phyloP scores from a whole-genome alignment of 2,329 filamentous ascomycete species.

The Cordyceps tenuipes region DNA sequence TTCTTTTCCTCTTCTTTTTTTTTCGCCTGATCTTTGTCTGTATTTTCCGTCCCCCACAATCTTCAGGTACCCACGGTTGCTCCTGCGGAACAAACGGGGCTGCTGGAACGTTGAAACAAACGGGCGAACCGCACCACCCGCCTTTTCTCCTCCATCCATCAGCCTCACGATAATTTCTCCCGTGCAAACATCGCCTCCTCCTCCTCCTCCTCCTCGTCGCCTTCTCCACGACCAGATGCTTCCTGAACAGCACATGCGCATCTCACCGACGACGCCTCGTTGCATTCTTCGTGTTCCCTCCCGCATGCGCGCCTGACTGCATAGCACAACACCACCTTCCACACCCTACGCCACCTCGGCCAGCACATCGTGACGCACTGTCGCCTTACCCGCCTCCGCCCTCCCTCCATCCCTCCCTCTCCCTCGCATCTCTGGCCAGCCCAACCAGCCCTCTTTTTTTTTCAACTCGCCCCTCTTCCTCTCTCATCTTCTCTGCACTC shows the following conservation, averaged over 20 bases:
- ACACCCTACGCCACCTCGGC: neutral
- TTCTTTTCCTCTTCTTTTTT: too few relatives aligned
- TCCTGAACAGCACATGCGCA: neutral
- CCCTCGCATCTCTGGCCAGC: neutral
- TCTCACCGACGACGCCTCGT: neutral
- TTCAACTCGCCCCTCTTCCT: neutral
- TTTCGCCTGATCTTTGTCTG: too few relatives aligned
- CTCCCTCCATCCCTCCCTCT: neutral
- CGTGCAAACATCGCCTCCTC: neutral
- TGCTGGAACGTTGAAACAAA: neutral
- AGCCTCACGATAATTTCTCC: neutral
- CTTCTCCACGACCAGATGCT: neutral
- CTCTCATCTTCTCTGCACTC: neutral
- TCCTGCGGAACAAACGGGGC: neutral
- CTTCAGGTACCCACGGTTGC: neutral
- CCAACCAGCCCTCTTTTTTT: neutral
- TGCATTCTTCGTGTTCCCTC: neutral
- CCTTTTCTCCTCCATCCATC: neutral
- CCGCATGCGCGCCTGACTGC: neutral
- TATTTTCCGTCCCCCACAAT: too few relatives aligned
- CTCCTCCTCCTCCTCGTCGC: neutral
- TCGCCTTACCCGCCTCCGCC: neutral
- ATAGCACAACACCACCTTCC: neutral
- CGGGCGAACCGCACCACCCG: neutral
- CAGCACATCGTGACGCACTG: neutral